Evolutionary conservation across 208 protist species (phyloP), one percentile per base, ranked within the genome.

Genomic region (Trypanosomatidae sp.): DNA sequence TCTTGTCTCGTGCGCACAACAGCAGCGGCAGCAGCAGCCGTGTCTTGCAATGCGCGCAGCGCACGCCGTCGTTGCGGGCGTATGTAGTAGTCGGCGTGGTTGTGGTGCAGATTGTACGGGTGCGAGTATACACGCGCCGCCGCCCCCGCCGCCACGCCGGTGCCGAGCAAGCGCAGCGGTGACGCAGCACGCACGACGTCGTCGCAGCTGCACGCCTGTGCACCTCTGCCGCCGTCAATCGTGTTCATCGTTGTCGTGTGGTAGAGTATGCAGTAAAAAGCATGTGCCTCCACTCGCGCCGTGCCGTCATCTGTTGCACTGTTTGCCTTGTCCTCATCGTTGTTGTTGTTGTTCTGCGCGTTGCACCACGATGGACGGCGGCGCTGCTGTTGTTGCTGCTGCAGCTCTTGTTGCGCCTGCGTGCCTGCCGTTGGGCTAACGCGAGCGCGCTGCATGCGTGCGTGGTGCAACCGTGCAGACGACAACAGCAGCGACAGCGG

Each of bases 261-360:
- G 30, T 35, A 55, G 13, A 73, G 56, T 0, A 79, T 53, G 28
- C 53, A 45, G 58, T 56, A 79, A 38, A 79, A 79, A 15, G 70
- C 60, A 3, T 48, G 51, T 21, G 50, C 57, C 35, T 72, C 58
- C 24, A 62, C 54, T 11, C 43, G 51, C 30, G 40, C 33, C 35
- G 13, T 46, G 27, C 32, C 21, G 6, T 37, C 8, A 16, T 37
- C 26, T 2, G 22, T 7, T 6, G 6, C 38, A 5, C 39, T 35
- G 16, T 39, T 32, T 8, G 23, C 37, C 2, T 32, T 32, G 19
- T 47, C 25, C 26, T 23, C 19, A 33, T 33, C n/a, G 32, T 30
- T 19, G n/a, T 6, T 11, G 16, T 43, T 13, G 7, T 11, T 22
- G 15, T 33, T 20, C 18, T 50, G 48, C 2, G 18, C 43, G 2